Evolutionary conservation across 192 early-diverging fungal genomes (phyloP), one percentile per base, ranked within the genome.

Genomic region (Coemansia sp.): DNA sequence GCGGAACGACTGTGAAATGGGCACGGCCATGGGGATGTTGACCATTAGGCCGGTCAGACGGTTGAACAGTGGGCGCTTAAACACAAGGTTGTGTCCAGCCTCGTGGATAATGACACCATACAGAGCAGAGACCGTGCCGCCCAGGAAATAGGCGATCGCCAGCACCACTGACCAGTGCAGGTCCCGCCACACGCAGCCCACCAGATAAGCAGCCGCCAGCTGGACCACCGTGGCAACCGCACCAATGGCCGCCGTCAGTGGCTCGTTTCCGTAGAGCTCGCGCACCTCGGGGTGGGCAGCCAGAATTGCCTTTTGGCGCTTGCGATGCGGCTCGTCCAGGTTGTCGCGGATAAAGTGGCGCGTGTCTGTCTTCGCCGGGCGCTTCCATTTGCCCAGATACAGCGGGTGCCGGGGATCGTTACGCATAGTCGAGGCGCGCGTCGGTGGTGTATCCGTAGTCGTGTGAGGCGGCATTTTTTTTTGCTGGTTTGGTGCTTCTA

Each of bases 301-400:
- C 18, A 97, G 77, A 59, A 97, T 97, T 35, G 85, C 85, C 38
- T 86, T 77, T 64, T 90, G 86, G 38, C 94, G 85, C 68, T 90
- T 91, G 56, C 85, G 81, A 65, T 97, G 94, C 4, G 94, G 94
- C 73, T 97, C 94, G 59, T 97, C 94, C 75, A 93, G 73, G 69
- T 91, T 81, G 74, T 93, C 91, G 54, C 64, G 80, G 40, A 87
- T 82, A 72, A 90, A 80, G 49, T 87, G 84, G 47, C 81, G 61
- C 51, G 87, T 77, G 5, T 77, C 58, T 11, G 68, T 40, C 22
- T 89, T 85, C 27, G 87, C 79, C 0, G 88, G 82, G 30, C 83
- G 84, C 58, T 81, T 77, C 91, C 91, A 91, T 36, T 78, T 80
- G 50, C 91, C 91, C 6, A 88, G 68, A 58, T 90, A 91, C 13